Base-by-base conservation (phyloP, 495 filamentous ascomycete genomes). In the Immersiella caudata region DNA sequence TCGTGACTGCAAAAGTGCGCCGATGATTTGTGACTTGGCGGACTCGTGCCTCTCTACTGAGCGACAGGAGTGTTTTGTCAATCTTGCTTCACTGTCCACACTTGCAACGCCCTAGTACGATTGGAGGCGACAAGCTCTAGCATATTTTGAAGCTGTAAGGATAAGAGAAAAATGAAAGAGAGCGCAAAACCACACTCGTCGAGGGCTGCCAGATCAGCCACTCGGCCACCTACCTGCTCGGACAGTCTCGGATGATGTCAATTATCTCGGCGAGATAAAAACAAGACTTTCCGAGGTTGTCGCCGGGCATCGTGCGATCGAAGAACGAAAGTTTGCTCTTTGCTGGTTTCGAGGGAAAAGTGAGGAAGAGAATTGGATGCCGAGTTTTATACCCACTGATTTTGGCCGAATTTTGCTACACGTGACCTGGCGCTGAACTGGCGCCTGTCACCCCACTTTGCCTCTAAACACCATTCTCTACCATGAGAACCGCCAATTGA, bases 71-170 rank as follows among this genome's bases (percentile, higher is more conserved):
- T 36, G 64, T 73, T 62, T 58, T 68, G 46, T 79, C 62, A 55
- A 70, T 84, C 66, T 84, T 75, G 82, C 82, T 83, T 83, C 82
- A 83, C 71, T 79, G 82, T 84, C 82, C 82, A 84, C 82, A 84
- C 82, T 79, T 79, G 49, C 61, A 76, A 46, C 81, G 80, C 77
- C 78, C 77, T 83, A 68, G 73, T 68, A 69, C 68, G 65, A 70
- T 75, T 33, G 73, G 67, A 75, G 75, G 69, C 80, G 82, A 72
- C 80, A 83, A 81, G 82, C 80, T 84, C 82, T 84, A 84, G 82
- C 82, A 82, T 77, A 71, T 75, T 76, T 79, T 70, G 70, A 36
- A 64, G 65, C 56, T 52, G 60, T 35, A 52, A 35, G 55, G 52
- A 25, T 5, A 51, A 55, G 0, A 50, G 52, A 16, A 16, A 35